These are phyloP conservation scores for Chenopodium formosanum DNA, from an alignment of 148 eudicot species.

Conservation along the genomic window DNA sequence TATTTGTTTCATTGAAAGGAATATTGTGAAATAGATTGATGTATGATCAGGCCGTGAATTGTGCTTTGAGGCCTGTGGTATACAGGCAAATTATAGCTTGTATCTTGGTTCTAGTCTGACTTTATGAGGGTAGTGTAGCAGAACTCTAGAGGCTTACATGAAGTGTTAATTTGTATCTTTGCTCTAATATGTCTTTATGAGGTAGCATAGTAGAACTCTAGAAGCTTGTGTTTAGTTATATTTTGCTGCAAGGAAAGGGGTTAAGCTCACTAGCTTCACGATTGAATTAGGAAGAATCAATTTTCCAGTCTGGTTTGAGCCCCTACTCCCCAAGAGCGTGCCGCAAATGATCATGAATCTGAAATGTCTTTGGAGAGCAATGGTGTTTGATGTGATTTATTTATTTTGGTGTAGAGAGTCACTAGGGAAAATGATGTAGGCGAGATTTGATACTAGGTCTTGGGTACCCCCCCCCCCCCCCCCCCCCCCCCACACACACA, in stretches of 20 bases:
- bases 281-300: not conserved
- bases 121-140: not conserved
- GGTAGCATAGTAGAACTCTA: not conserved
- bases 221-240: not conserved
- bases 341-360: not conserved
- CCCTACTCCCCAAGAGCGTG: not conserved
- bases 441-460: too few relatives aligned
- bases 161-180: not conserved
- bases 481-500: too few relatives aligned
- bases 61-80: not conserved
- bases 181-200: not conserved
- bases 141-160: not conserved
- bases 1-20: not conserved
- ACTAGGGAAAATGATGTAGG: too few relatives aligned
- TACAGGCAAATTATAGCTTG: not conserved
- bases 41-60: not conserved
- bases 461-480: too few relatives aligned
- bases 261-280: not conserved
- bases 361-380: not conserved
- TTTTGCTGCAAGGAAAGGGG: not conserved
- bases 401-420: too few relatives aligned
- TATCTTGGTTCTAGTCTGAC: not conserved
- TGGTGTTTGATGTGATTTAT: not conserved
- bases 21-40: not conserved
- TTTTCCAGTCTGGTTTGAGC: not conserved